Conservation (phyloP, 768 basidiomycete species). For the Hygrocybe coccinea region DNA sequence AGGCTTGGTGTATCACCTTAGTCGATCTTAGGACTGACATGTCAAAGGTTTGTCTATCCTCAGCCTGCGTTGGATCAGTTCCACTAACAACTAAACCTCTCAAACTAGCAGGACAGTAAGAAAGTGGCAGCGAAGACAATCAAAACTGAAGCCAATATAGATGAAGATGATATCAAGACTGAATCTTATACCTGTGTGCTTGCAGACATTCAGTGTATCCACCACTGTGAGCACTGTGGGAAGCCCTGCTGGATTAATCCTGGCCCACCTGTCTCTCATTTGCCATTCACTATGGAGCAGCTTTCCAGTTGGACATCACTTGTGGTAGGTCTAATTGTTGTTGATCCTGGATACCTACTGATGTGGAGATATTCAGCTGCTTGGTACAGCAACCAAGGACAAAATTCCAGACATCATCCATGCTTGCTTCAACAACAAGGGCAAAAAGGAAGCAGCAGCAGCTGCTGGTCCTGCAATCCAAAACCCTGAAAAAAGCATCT, state of each 20-base stretch:
- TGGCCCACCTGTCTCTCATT: not conserved
- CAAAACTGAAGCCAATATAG: not conserved
- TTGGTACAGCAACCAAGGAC: not conserved
- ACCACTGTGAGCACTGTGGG: not conserved
- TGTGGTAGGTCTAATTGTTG: not conserved
- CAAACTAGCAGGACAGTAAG: not conserved
- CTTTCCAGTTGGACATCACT: not conserved
- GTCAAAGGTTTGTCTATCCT: not conserved
- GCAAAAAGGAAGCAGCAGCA: not conserved
- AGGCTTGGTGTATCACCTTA: not conserved
- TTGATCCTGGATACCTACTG: not conserved
- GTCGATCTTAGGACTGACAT: not conserved
- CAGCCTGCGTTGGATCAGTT: not conserved
- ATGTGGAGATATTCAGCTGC: not conserved
- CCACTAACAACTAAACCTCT: not conserved
- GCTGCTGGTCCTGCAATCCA: not conserved
- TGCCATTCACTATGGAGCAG: not conserved
- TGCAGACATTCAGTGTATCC: not conserved
- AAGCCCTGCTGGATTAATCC: not conserved
- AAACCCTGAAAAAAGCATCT: not conserved
- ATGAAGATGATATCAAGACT: not conserved
- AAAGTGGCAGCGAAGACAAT: not conserved
- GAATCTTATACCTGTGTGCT: not conserved
- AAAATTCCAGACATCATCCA: not conserved
- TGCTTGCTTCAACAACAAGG: not conserved